These are phyloP conservation scores for Nyctanthes arbortristis DNA, from an alignment of 257 asterid genomes.

Conservation along the genomic window DNA sequence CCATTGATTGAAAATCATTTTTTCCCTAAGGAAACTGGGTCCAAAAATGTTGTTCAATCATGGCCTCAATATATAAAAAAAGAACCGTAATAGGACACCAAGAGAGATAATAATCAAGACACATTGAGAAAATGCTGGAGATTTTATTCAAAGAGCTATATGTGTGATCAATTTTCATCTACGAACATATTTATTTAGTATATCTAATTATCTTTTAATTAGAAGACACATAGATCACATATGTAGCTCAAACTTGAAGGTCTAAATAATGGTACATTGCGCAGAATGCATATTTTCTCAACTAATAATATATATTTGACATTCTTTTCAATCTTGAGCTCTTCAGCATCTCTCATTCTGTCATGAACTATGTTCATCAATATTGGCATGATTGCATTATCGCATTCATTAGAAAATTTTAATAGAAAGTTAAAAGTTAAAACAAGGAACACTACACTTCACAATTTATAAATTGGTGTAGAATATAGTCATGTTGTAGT, in stretches of 20 bases:
- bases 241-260: background rate
- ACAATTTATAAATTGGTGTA: too few relatives aligned
- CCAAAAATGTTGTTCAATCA: background rate
- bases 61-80: background rate
- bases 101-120: background rate
- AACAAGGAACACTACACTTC: background rate
- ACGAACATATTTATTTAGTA: background rate
- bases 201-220: background rate
- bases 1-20: slow-evolving; percentile 74
- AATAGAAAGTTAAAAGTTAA: background rate
- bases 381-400: background rate
- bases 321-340: slow-evolving; percentile 34
- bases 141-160: background rate
- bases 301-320: slow-evolving; percentile 33
- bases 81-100: background rate
- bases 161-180: background rate
- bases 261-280: background rate
- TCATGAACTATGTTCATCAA: background rate
- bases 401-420: background rate
- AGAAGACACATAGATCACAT: too few relatives aligned
- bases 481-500: too few relatives aligned
- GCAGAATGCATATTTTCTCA: slow-evolving; percentile 29
- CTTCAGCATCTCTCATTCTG: slow-evolving; percentile 39
- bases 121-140: background rate
- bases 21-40: slow-evolving; percentile 48